Base-by-base conservation (phyloP, 2,329 filamentous ascomycete species). In the Verticillium isaacii region DNA sequence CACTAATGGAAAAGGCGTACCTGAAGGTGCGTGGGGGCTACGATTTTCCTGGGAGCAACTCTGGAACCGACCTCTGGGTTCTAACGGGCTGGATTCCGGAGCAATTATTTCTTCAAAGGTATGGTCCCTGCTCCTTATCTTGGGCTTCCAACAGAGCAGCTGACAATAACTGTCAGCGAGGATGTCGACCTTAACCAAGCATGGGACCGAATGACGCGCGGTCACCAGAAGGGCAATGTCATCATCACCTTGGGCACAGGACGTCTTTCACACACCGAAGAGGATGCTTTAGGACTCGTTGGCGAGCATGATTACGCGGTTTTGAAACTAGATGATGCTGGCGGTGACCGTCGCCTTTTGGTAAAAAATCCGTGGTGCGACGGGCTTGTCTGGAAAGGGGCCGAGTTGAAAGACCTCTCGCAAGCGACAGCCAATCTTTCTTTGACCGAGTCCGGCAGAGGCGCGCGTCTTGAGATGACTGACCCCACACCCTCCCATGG, bases 351-450 rank as follows among this genome's bases (percentile, higher is more conserved):
- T 29, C 82, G 89, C 59, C 80, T 98, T 59, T 81, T 97, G 0
- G 84, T 99, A 66, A 99, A 99, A 76, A 99, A 99, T 70, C 95
- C 95, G 2, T 99, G 95, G 95, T 90, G 90, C 59, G 88, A 93
- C 70, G 92, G 92, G 3, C 86, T 88, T 54, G 84, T 87, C 7
- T 93, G 89, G 89, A 87, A 85, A 65, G 89, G 71, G 8, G 66
- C 67, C 14, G 63, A 59, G 17, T 34, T 62, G 8, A 34, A 37
- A 5, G 64, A 64, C 19, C 25, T 19, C 15, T 36, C 32, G 14
- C 32, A 34, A 8, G 34, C 36, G 14, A 55, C 56, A 19, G 58
- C 52, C 7, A 37, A 34, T n/a, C 14, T 59, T 19, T 57, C 62
- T 11, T 29, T 60, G 2, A 52, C 56, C 19, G 32, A 62, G 7